A percentile compares a stretch with the other conserved stretches of the same genome.
Evolutionary conservation across 2,329 filamentous ascomycete species (phyloP).

Genomic region (Camillea tinctor): DNA sequence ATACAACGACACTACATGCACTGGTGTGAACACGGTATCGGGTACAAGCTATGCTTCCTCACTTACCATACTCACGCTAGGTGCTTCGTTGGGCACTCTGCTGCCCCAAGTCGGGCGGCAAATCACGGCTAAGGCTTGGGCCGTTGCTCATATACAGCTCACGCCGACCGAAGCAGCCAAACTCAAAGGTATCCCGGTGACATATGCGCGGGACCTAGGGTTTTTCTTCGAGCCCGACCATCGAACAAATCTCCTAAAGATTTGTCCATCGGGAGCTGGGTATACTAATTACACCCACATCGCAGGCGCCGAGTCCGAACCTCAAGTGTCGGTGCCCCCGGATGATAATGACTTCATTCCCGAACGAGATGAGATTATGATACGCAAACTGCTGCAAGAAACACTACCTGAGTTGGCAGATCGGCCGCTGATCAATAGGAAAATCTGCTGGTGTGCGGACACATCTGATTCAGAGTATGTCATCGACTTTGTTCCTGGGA

Average conservation of each 20-base stretch:
- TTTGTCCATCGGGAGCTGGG: conserved; percentile 59
- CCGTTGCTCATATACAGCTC: conserved; percentile 58
- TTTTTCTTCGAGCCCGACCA: conserved; percentile 67
- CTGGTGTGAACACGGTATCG: conserved; percentile 26
- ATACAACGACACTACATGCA: conserved; percentile 34
- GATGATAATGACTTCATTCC: conserved; percentile 50
- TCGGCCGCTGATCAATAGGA: conserved; percentile 54
- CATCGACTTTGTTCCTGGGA: conserved; percentile 56
- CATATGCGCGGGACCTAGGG: conserved; percentile 59
- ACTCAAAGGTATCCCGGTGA: conserved; percentile 59
- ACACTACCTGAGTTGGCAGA: conserved; percentile 24
- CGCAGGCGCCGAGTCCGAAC: conserved; percentile 37
- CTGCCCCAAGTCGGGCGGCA: conserved; percentile 48
- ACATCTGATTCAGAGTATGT: conserved; percentile 59
- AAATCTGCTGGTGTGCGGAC: conserved; percentile 65
- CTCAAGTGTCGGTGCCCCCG: conserved; percentile 44
- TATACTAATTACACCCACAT: conserved; percentile 44
- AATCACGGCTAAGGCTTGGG: conserved; percentile 56
- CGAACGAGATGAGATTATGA: conserved; percentile 48
- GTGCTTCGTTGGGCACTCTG: conserved; percentile 48
- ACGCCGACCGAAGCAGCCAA: conserved; percentile 51
- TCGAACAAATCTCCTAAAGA: conserved; percentile 55
- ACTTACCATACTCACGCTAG: conserved; percentile 50
- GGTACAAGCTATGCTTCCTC: conserved; percentile 32
- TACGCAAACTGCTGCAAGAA: conserved; percentile 34